phyloP scores from a whole-genome alignment of 495 filamentous ascomycete species.

The Lasiosphaeria ovina region DNA sequence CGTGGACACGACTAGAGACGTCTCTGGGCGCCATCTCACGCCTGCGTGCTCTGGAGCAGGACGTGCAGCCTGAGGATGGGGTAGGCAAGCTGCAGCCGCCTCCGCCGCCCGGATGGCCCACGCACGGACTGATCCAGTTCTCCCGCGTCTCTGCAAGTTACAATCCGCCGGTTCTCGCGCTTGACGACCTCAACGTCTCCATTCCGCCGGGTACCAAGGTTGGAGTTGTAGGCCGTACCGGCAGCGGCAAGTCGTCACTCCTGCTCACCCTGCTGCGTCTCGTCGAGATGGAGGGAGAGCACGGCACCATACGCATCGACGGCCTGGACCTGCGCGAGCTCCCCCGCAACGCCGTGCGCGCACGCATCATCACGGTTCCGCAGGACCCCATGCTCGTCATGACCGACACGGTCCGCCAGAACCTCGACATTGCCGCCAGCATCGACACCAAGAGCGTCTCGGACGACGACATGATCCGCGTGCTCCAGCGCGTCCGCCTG shows the following conservation, averaged over 20 bases:
- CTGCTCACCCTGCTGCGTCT: slow-evolving; percentile 87
- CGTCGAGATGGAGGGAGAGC: slow-evolving; percentile 63
- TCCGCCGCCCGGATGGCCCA: slow-evolving; percentile 10
- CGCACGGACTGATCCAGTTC: slow-evolving; percentile 7
- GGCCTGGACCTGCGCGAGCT: slow-evolving; percentile 9
- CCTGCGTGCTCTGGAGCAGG: slow-evolving; percentile 33
- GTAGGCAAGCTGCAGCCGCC: slow-evolving; percentile 8
- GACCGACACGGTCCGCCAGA: slow-evolving; percentile 15
- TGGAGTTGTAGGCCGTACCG: slow-evolving; percentile 18
- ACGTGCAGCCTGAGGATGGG: slow-evolving; percentile 29
- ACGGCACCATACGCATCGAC: slow-evolving; percentile 47
- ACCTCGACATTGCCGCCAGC: slow-evolving; percentile 9
- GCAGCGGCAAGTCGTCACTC: slow-evolving; percentile 76
- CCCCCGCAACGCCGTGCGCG: slow-evolving; percentile 13
- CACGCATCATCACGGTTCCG: slow-evolving; percentile 30
- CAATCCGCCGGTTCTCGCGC: slow-evolving; percentile 11
- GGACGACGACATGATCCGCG: slow-evolving; percentile 18
- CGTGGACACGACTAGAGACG: slow-evolving; percentile 46
- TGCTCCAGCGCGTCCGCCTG: slow-evolving; percentile 14
- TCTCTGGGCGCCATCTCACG: slow-evolving; percentile 47
- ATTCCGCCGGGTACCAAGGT: slow-evolving; percentile 11
- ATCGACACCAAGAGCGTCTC: slow-evolving; percentile 5
- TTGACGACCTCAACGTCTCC: slow-evolving; percentile 26
- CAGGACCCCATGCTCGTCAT: slow-evolving; percentile 57
- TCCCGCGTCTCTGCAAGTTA: slow-evolving; percentile 17